Base-by-base conservation (phyloP, 1,139 yeast species). In the Nadsonia starkeyi-henricii region DNA sequence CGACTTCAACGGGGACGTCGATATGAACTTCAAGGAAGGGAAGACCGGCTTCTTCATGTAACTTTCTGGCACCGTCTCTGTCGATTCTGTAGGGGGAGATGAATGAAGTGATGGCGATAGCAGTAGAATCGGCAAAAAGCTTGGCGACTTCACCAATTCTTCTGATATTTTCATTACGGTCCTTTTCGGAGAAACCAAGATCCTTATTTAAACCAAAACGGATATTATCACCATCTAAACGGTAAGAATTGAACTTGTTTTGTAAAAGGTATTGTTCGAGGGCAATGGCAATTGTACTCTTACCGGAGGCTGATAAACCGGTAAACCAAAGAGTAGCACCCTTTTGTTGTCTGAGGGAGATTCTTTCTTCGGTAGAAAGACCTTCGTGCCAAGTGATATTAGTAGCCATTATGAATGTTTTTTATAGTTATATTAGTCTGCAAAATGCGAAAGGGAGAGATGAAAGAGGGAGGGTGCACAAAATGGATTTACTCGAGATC, bases 311-410 rank as follows among this genome's bases (percentile, higher is more conserved):
- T 53, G 95, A 84, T 55, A 89, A 74, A 2, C 97, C 97, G 12
- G 97, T 89, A 58, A 89, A 74, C 97, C 97, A 89, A 43, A 89
- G 73, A 21, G 97, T 89, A 52, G 85, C 81, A 47, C 97, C 97
- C 53, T 75, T 75, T 70, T 89, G 96, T 53, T 81, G 79, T 55
- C 86, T 78, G 52, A 85, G 69, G 26, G 64, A 67, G 45, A 76
- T 66, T 60, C 97, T 82, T 68, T 89, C 96, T 20, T 73, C 78
- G 66, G 83, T 88, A 33, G 93, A 81, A 58, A 89, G 73, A 62
- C 93, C 91, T 55, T 78, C 79, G 69, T 89, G 97, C 96, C 97
- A 89, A 56, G 96, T 86, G 66, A 89, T 86, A 62, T 89, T 89
- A 48, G 96, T 81, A 59, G 96, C 93, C 96, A 88, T 89, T 50